Evolutionary conservation across 192 early-diverging fungal genomes (phyloP).

Genomic region (Linnemannia elongata): DNA sequence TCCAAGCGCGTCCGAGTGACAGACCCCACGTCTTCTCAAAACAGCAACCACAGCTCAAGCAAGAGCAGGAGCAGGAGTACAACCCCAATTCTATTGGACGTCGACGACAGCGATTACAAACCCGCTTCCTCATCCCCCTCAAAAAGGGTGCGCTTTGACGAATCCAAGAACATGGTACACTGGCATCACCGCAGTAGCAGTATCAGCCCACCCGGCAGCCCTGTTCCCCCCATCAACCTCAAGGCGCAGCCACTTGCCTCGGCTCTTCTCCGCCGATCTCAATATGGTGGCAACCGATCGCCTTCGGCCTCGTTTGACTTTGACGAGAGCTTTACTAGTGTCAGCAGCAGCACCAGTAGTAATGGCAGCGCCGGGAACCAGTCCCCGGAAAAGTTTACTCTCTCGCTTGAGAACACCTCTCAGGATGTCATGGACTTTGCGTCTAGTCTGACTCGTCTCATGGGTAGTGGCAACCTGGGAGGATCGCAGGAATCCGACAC

Average conservation of each 20-base stretch:
- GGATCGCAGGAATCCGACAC: conserved; percentile 1
- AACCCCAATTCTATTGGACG: background rate
- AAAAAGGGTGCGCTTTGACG: conserved; percentile 42
- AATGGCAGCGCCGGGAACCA: background rate
- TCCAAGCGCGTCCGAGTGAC: conserved; percentile 25
- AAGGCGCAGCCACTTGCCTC: background rate
- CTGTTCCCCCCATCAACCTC: background rate
- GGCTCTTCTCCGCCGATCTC: background rate
- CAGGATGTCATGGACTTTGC: conserved; percentile 41
- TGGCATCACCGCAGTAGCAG: conserved; percentile 13
- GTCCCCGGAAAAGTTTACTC: conserved; percentile 16
- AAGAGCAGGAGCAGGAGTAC: background rate
- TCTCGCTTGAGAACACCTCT: conserved; percentile 33
- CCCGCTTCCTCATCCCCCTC: background rate
- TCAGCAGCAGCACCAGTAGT: background rate
- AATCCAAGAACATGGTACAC: conserved; percentile 22
- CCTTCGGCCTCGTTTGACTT: background rate
- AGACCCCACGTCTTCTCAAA: background rate
- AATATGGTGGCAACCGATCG: background rate
- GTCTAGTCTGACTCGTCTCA: conserved; percentile 21
- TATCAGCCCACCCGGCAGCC: conserved; percentile 16
- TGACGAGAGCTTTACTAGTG: background rate
- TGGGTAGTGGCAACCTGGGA: background rate
- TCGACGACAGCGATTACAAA: background rate
- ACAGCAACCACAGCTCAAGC: background rate